Evolutionary conservation across 805 yeast species (phyloP).

Genomic region (Ogataea sp.): DNA sequence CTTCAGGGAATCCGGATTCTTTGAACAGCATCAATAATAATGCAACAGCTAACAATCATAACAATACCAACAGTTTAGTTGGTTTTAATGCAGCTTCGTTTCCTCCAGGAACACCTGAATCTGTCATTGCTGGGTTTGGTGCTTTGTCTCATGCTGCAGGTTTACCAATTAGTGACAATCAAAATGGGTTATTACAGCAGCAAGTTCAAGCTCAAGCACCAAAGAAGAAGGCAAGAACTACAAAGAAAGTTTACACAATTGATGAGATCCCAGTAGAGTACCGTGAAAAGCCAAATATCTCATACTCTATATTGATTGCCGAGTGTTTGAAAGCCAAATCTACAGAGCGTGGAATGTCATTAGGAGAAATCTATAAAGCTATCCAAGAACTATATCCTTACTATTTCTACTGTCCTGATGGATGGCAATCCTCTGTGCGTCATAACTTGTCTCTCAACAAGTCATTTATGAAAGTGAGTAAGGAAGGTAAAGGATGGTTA

Average conservation of each 20-base stretch:
- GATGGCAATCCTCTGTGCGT: conserved; percentile 94
- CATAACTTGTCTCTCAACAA: conserved; percentile 85
- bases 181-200: no score
- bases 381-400: conserved; percentile 86
- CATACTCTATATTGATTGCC: conserved; percentile 76
- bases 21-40: not conserved
- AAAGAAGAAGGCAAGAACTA: conserved; percentile 43
- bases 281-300: conserved; percentile 74
- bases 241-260: conserved; percentile 58
- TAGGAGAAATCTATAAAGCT: conserved; percentile 79
- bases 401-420: conserved; percentile 89
- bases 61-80: not conserved
- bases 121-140: conserved; percentile 7
- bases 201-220: no score
- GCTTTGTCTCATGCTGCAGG: conserved; percentile 10
- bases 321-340: conserved; percentile 65
- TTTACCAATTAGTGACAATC: not conserved
- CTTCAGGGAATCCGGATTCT: no score
- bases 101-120: conserved; percentile 3
- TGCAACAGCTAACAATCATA: not conserved
- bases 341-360: conserved; percentile 65
- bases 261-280: conserved; percentile 89
- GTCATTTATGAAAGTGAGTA: conserved; percentile 72
- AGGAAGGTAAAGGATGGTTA: conserved; percentile 90
- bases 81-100: not conserved